These are phyloP conservation scores for Brachypodium distachyon DNA, from an alignment of 202 grass and related monocot genomes.

Conservation along the genomic window DNA sequence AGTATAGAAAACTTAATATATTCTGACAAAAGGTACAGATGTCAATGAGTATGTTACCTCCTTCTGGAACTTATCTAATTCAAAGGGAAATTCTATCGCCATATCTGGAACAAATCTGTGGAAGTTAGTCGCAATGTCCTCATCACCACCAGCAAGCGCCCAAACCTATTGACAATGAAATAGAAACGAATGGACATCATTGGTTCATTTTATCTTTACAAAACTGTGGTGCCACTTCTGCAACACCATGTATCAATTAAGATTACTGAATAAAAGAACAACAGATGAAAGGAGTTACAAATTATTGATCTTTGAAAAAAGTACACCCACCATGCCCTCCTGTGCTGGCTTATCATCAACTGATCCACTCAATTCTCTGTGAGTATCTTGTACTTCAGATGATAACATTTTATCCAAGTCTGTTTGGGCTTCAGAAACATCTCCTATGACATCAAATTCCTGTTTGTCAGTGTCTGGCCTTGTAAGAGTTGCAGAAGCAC, in stretches of 20 bases:
- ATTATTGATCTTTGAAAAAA: not conserved
- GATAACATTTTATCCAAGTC: constrained; percentile 54
- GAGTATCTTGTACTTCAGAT: constrained; percentile 22
- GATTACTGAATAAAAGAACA: not conserved
- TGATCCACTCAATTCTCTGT: constrained; percentile 29
- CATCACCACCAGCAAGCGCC: constrained; percentile 62
- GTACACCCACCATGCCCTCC: constrained; percentile 33
- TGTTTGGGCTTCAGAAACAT: constrained; percentile 42
- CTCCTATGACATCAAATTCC: constrained; percentile 6
- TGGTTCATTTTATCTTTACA: not conserved
- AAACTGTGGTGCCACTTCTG: constrained; percentile 7
- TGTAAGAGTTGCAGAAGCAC: constrained; percentile 39
- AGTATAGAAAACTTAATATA: not conserved
- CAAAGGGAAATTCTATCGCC: constrained; percentile 92
- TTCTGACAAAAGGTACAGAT: not conserved
- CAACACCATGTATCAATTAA: not conserved
- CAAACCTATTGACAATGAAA: constrained; percentile 48
- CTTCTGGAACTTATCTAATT: constrained; percentile 95
- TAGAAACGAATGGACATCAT: not conserved
- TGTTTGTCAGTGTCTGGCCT: constrained; percentile 16
- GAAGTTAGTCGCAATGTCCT: constrained; percentile 54
- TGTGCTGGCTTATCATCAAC: constrained; percentile 23
- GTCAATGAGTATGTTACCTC: constrained; percentile 42
- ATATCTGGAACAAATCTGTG: constrained; percentile 85
- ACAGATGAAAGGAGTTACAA: not conserved